Base-by-base conservation (phyloP, 1,139 yeast species). In the Eremothecium gossypii region DNA sequence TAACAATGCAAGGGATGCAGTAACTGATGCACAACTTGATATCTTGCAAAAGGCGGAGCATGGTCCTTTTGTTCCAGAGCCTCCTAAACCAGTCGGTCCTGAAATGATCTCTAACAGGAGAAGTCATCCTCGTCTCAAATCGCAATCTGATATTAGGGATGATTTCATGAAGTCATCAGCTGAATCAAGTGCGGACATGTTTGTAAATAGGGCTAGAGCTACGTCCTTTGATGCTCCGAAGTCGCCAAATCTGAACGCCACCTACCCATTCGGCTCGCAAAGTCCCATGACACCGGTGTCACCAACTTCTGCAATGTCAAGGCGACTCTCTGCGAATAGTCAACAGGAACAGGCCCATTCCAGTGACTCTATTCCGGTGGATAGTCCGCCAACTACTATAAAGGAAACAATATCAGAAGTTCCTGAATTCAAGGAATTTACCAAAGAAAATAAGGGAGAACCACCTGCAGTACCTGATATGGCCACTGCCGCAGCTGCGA, bases 21-120 rank as follows among this genome's bases (percentile, higher is more conserved):
- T 43, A 8, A 31, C 36, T 14, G 42, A 44, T 6, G 42, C 36
- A n/a, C 33, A 46, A n/a, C 27, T 33, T 3, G 36, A 33, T 7
- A 30, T 38, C 17, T 30, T 36, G 9, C 26, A 17, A 3, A 37
- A 14, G n/a, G 11, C 13, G 8, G 20, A 27, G 13, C 13, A 32
- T 17, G 26, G 28, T 14, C 27, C 27, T 10, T 30, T 12, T 30
- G 10, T 29, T 10, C 20, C 41, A 17, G 23, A 37, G 36, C 29
- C 31, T 12, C 12, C 33, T 33, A 41, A 41, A 12, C 32, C 42
- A 4, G 10, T 8, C 4, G 41, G 36, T n/a, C 60, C 63, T 1
- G 52, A 48, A 39, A 60, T 60, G 63, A 60, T 60, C 13, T 51
- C 60, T 1, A 59, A 50, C 39, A 53, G 65, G 47, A 54, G 63